Base-by-base conservation (phyloP, 345 rosid genomes). In the Murraya koenigii region DNA sequence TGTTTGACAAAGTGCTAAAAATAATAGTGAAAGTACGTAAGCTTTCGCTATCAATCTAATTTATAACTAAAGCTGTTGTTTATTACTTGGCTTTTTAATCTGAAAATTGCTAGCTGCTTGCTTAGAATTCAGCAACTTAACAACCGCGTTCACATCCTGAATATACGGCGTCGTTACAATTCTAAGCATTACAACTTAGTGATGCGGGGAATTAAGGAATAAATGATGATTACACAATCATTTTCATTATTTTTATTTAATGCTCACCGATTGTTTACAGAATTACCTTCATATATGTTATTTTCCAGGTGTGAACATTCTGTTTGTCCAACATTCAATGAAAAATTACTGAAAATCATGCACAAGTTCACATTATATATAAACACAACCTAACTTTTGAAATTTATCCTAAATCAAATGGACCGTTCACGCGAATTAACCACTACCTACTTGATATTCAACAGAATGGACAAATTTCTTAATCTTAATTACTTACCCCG, bases 1-100 rank as follows among this genome's bases (percentile, higher is more conserved):
- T 19, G 83, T 89, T 86, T 83, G 87, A 89, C 80, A 66, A 83
- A 52, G 49, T 11, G 25, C 36, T 2, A 17, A 62, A 17, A 32
- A 59, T 1, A 49, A 66, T 22, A 3, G 20, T 8, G 49, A 28
- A 67, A 73, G 69, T 35, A 66, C 77, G 38, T 79, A 58, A 23
- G 7, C n/a, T 72, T 25, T 84, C 83, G 70, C 70, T 79, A 74
- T 83, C 89, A 38, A 55, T 59, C 19, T 26, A 74, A 59, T 52
- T 19, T 70, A 64, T 23, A 61, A 26, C 61, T 60, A 36, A 75
- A 72, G 4, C 23, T 4, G 25, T 13, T 38, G 7, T n/a, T 41
- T n/a, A n/a, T 54, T 22, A 11, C 49, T 3, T 13, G 17, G 17
- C 10, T 44, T 44, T 11, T 13, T 11, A 44, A 13, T 44, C 0